phyloP scores from a whole-genome alignment of 148 eudicot species.

The Chenopodium formosanum region DNA sequence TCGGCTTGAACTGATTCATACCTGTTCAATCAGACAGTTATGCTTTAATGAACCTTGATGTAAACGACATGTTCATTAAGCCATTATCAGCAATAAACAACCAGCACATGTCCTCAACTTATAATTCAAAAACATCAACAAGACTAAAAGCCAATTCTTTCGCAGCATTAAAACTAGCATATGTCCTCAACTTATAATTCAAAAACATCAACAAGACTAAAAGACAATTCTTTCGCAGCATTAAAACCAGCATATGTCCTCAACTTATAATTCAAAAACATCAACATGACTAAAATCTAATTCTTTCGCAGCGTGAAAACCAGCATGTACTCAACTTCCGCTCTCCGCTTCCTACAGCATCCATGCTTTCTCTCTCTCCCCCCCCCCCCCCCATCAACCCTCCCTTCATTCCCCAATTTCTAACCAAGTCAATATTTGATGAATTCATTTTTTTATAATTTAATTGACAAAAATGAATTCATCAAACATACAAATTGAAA shows the following conservation, averaged over 20 bases:
- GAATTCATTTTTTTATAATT: no score
- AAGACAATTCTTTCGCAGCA: background rate
- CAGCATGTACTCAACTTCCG: no score
- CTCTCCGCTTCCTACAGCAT: no score
- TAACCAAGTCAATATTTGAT: no score
- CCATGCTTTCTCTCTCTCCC: no score
- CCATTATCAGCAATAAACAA: background rate
- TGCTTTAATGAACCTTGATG: background rate
- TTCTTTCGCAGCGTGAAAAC: background rate
- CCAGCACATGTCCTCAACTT: background rate
- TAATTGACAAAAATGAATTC: no score
- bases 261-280: background rate
- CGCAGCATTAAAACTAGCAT: background rate
- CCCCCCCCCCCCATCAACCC: no score
- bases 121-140: background rate
- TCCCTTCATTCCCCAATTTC: no score
- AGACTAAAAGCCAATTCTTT: background rate
- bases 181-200: background rate
- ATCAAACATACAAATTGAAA: no score
- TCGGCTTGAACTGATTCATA: constrained; percentile 98
- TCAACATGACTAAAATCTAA: background rate
- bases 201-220: background rate
- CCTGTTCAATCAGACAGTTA: constrained; percentile 39
- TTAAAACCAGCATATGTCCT: no score
- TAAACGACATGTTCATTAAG: background rate